Evolutionary conservation across 179 eudicot genomes (phyloP).

Genomic region (Carnegiea gigantea): DNA sequence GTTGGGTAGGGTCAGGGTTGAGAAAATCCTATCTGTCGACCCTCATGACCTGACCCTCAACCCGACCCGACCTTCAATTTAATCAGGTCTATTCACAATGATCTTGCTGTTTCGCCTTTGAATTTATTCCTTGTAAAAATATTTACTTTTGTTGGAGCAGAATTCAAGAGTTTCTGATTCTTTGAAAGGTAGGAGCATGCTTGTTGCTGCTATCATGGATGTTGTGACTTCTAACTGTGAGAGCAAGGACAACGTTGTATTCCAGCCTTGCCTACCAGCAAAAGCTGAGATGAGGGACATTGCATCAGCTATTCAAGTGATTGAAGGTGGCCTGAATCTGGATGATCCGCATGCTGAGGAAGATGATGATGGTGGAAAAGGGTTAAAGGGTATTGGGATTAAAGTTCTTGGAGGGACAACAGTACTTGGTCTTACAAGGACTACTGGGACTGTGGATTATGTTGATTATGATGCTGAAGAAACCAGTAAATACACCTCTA

Average conservation of each 20-base stretch:
- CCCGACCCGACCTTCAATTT: too few species aligned
- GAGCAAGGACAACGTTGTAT: constrained; percentile 47
- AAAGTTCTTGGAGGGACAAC: constrained; percentile 96
- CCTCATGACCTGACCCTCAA: too few species aligned
- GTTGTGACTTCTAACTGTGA: constrained; percentile 89
- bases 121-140: constrained; percentile 24
- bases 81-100: not conserved
- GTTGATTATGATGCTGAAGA: constrained; percentile 29
- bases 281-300: constrained; percentile 91
- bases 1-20: too few species aligned
- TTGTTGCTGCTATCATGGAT: constrained; percentile 98
- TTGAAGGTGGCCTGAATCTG: constrained; percentile 93
- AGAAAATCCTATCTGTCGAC: too few species aligned
- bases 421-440: constrained; percentile 72
- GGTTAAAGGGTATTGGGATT: constrained; percentile 88
- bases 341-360: constrained; percentile 66
- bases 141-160: constrained; percentile 62
- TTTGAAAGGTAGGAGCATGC: constrained; percentile 99
- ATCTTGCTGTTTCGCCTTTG: constrained; percentile 18
- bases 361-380: constrained; percentile 73
- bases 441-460: constrained; percentile 45
- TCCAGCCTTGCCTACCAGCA: constrained; percentile 68
- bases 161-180: constrained; percentile 81
- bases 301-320: constrained; percentile 90
- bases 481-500: constrained; percentile 32